phyloP scores from a whole-genome alignment of 192 early-diverging fungal species.

The Phlyctochytrium bullatum region DNA sequence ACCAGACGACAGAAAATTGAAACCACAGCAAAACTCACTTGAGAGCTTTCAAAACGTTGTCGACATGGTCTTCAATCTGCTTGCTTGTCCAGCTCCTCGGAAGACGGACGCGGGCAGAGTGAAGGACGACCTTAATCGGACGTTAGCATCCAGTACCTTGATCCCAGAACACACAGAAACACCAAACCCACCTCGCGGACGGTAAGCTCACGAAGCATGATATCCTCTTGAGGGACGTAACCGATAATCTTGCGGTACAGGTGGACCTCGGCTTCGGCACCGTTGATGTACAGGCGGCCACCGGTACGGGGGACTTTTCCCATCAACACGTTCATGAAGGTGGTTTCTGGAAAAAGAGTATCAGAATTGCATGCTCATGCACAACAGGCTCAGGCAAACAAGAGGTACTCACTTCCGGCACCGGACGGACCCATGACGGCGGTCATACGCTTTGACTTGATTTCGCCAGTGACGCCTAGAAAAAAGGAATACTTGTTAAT shows the following conservation, averaged over 20 bases:
- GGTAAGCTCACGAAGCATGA: constrained; percentile 66
- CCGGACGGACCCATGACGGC: constrained; percentile 59
- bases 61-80: constrained; percentile 25
- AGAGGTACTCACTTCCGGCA: constrained; percentile 31
- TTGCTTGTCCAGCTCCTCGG: constrained; percentile 23
- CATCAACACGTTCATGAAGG: constrained; percentile 55
- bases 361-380: neutral
- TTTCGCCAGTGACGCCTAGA: constrained; percentile 56
- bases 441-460: constrained; percentile 53
- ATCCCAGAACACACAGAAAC: constrained; percentile 30
- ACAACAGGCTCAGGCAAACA: neutral
- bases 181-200: too few relatives aligned
- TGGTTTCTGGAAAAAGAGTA: constrained; percentile 16
- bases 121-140: constrained; percentile 19
- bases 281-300: constrained; percentile 59
- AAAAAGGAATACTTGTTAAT: too few relatives aligned
- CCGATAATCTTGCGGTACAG: constrained; percentile 68
- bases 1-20: neutral
- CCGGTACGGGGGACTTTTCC: constrained; percentile 54
- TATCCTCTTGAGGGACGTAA: constrained; percentile 73
- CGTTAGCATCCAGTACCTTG: neutral
- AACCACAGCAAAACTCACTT: constrained; percentile 14
- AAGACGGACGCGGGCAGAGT: constrained; percentile 35
- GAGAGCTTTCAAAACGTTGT: constrained; percentile 27
- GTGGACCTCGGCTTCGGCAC: constrained; percentile 52